Base-by-base conservation (phyloP, 208 protist genomes). In the Zelonia costaricensis region DNA sequence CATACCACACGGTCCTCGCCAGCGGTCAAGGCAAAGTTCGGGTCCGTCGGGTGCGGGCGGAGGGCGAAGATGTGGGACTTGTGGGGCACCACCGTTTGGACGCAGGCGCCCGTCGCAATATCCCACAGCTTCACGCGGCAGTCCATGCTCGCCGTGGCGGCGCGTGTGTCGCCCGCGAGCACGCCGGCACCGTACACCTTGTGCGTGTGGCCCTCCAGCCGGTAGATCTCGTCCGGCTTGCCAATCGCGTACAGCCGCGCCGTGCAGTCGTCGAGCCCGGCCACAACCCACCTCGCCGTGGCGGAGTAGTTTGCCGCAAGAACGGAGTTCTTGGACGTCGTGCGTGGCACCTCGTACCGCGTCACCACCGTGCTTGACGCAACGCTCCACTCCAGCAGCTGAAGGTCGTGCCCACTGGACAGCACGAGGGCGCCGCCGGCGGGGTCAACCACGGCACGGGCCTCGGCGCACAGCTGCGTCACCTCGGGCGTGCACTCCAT, bases 101-200 rank as follows among this genome's bases (percentile, higher is more conserved):
- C 23, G 46, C 57, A 62, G 20, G 2, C 46, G 12, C 67, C 70
- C 8, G 72, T 82, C 9, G 44, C 42, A 20, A 82, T 69, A 55
- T 94, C 84, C 83, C 83, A 93, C 43, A 65, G 45, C 38, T 79
- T 76, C 40, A 89, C 55, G 0, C 47, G 66, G 23, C 59, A 49
- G 49, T 92, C 86, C 82, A 92, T 92, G 31, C 77, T 74, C 2
- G 57, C 74, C 6, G 86, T 84, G 13, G 63, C 72, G n/a, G 70
- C 58, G 30, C 68, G 58, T 15, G n/a, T 16, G 9, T 83, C 76
- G 20, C 69, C 68, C 1, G 69, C 46, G 23, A 77, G 51, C 22
- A 85, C 69, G 25, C 46, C 82, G 3, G 70, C 69, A 16, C 72
- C 76, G 62, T 87, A 91, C 27, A 91, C 70, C 52, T 85, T 91